Base-by-base conservation (phyloP, 108 stramenopile genomes). In the Ochromonas danica region DNA sequence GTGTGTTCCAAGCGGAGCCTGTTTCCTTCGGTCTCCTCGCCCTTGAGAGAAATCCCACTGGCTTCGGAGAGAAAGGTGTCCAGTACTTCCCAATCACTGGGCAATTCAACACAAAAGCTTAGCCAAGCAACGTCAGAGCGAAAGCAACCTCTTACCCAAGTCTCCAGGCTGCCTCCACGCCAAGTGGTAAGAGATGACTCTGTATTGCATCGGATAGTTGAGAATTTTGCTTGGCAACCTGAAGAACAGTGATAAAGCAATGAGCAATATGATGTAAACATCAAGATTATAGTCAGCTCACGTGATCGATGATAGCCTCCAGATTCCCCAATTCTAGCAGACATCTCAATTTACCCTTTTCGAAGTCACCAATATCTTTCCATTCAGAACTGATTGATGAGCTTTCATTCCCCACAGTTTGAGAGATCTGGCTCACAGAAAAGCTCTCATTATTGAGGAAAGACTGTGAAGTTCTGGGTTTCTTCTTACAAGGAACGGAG, bases 261-360 rank as follows among this genome's bases (percentile, higher is more conserved):
- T 14, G 45, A 51, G 45, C 45, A 51, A 51, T 51, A 14, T 14
- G 6, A 51, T 14, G 14, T 14, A 14, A 51, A 51, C 45, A 51
- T 51, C 6, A 51, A 51, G n/a, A n/a, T n/a, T n/a, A 51, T 51
- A 51, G 22, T 51, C 6, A 51, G 22, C 6, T 51, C 22, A 51
- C 72, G 25, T 75, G 72, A 41, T 75, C 25, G 45, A 75, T 45
- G 3, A 36, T 25, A 42, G 31, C 28, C 40, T 75, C 72, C 10
- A 75, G 31, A 33, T 75, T 6, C 3, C 72, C 72, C 40, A 75
- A 57, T 75, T 75, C 72, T 3, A 75, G 3, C 40, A 75, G 38
- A 60, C 72, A 75, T 33, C 72, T 6, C 72, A 75, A 57, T 36
- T 33, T 75, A 10, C 72, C 72, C 10, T 33, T 3, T 42, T 75